Evolutionary conservation across 192 early-diverging fungal species (phyloP).

Genomic region (Dimargaris xerosporica): DNA sequence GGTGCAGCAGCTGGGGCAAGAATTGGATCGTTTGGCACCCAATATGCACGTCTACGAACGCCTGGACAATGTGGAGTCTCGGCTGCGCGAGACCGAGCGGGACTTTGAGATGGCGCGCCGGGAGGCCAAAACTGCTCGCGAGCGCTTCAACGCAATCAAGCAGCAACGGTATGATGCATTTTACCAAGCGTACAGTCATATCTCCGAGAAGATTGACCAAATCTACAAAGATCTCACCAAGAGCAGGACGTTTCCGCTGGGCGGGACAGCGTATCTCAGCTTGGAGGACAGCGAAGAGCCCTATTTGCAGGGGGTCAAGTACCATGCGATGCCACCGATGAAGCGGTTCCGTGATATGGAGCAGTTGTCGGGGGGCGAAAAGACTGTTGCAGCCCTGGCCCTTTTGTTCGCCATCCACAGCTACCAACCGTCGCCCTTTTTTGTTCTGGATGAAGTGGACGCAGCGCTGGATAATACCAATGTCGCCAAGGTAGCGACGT

Average conservation of each 20-base stretch:
- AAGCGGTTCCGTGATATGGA: slow-evolving; percentile 99
- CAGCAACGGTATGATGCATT: slow-evolving; percentile 59
- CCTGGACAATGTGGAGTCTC: slow-evolving; percentile 66
- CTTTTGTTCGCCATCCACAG: slow-evolving; percentile 94
- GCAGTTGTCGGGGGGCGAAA: slow-evolving; percentile 95
- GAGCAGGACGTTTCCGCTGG: slow-evolving; percentile 70
- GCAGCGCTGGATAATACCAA: slow-evolving; percentile 96
- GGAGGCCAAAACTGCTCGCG: slow-evolving; percentile 67
- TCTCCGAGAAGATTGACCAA: slow-evolving; percentile 80
- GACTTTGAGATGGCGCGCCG: slow-evolving; percentile 73
- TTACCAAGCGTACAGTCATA: slow-evolving; percentile 70
- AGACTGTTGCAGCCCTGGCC: slow-evolving; percentile 93
- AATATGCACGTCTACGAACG: slow-evolving; percentile 81
- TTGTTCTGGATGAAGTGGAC: slow-evolving; percentile 98
- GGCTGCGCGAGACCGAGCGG: slow-evolving; percentile 59
- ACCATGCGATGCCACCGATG: slow-evolving; percentile 98
- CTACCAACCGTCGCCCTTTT: slow-evolving; percentile 93
- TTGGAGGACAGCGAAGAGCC: slow-evolving; percentile 92
- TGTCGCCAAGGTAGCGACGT: slow-evolving; percentile 80
- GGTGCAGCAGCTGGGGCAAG: slow-evolving; percentile 34
- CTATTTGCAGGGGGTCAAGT: slow-evolving; percentile 84
- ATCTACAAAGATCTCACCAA: slow-evolving; percentile 94
- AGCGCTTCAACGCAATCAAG: slow-evolving; percentile 65
- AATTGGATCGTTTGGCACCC: slow-evolving; percentile 79
- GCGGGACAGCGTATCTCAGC: slow-evolving; percentile 87